phyloP scores from a whole-genome alignment of 306 rosid genomes.

The Cucurbita argyrosperma region DNA sequence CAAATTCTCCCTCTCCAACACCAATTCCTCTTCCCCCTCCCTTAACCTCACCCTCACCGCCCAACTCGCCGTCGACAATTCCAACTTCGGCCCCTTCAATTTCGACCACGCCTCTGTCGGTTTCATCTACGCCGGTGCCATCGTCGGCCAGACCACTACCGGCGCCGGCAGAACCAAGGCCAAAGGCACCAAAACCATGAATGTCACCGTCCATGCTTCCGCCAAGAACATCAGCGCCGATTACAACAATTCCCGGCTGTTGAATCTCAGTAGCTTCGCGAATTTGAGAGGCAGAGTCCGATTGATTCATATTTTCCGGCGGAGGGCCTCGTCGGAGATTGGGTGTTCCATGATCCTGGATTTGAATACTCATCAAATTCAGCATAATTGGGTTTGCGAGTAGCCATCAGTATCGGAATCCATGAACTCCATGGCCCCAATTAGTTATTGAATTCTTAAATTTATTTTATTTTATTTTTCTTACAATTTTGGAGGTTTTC shows the following conservation, averaged over 20 bases:
- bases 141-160: constrained; percentile 15
- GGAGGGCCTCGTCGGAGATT: constrained; percentile 19
- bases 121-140: constrained; percentile 13
- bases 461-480: neutral
- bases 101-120: constrained; percentile 16
- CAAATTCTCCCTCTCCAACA: neutral
- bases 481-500: neutral
- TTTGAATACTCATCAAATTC: constrained; percentile 22
- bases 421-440: neutral
- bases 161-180: constrained; percentile 6
- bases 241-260: constrained; percentile 13
- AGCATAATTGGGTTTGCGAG: constrained; percentile 19
- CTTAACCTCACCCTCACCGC: constrained; percentile 26
- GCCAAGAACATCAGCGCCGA: constrained; percentile 12
- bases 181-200: constrained; percentile 13
- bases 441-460: neutral
- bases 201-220: constrained; percentile 13
- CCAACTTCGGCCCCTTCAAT: constrained; percentile 35
- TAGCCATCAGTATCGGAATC: neutral
- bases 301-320: constrained; percentile 23
- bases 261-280: constrained; percentile 28
- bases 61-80: constrained; percentile 21
- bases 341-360: constrained; percentile 33
- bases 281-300: constrained; percentile 29
- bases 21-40: constrained; percentile 9